These are phyloP conservation scores for Suillus paluster DNA, from an alignment of 768 basidiomycete genomes.

Conservation along the genomic window DNA sequence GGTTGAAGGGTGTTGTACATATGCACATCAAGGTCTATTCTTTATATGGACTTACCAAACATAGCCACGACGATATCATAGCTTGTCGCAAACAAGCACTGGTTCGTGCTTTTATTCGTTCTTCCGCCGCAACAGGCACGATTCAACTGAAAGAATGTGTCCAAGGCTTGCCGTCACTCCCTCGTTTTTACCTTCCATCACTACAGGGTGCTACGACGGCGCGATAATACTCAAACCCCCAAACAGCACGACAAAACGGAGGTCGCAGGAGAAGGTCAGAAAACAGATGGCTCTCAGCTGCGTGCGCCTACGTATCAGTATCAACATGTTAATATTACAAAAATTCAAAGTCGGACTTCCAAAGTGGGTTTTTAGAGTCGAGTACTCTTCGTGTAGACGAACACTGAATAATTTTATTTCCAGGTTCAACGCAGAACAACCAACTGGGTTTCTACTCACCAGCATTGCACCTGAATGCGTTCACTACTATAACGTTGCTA, in stretches of 20 bases:
- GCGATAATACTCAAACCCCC: not conserved
- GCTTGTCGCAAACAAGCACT: too few species aligned
- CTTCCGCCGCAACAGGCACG: too few species aligned
- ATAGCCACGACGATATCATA: not conserved
- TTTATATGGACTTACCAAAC: not conserved
- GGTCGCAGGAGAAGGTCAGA: not conserved
- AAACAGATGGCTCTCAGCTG: not conserved
- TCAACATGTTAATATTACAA: constrained; percentile 16
- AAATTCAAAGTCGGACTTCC: constrained; percentile 7
- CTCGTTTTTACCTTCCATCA: not conserved
- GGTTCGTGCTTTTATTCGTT: too few species aligned
- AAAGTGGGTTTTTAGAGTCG: constrained; percentile 1
- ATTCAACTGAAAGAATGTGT: too few species aligned
- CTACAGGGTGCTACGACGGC: not conserved
- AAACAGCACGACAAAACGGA: not conserved
- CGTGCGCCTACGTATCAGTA: constrained; percentile 5
- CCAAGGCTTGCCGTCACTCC: too few species aligned
- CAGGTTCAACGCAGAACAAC: constrained; percentile 14
- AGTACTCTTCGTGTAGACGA: not conserved
- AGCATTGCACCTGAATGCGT: constrained; percentile 6
- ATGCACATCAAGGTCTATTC: too few species aligned
- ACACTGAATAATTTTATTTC: not conserved
- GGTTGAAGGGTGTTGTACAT: constrained; percentile 10
- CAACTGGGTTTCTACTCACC: constrained; percentile 2
- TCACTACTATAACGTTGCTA: constrained; percentile 14